Evolutionary conservation across 2,329 filamentous ascomycete genomes (phyloP).

Genomic region (Aspergillus amoenus): DNA sequence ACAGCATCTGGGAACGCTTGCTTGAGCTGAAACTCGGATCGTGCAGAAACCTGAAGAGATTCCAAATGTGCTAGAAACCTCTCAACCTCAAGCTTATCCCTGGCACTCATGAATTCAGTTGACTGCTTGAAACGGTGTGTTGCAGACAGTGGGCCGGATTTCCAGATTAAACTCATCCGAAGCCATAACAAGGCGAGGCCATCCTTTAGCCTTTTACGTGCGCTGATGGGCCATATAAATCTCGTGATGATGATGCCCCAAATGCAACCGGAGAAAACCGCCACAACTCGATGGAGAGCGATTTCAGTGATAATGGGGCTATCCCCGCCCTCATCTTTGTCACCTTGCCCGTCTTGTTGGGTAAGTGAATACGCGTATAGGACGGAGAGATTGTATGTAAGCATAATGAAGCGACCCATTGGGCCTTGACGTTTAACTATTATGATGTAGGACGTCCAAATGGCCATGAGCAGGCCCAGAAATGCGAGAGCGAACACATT

Average conservation of each 20-base stretch:
- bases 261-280: conserved; percentile 80
- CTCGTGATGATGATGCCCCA: conserved; percentile 92
- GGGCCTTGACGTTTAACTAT: conserved; percentile 80
- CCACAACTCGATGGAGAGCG: conserved; percentile 78
- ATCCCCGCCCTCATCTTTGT: conserved; percentile 79
- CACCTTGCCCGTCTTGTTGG: conserved; percentile 74
- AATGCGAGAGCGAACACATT: conserved; percentile 75
- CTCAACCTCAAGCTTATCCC: conserved; percentile 83
- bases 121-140: conserved; percentile 61
- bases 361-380: conserved; percentile 91
- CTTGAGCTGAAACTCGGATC: conserved; percentile 83
- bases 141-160: conserved; percentile 79
- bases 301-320: conserved; percentile 86
- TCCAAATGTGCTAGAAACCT: conserved; percentile 74
- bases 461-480: conserved; percentile 76
- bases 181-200: conserved; percentile 89
- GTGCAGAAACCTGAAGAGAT: conserved; percentile 67
- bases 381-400: conserved; percentile 94
- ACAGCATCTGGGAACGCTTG: conserved; percentile 78
- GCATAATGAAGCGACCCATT: conserved; percentile 86
- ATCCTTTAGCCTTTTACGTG: conserved; percentile 81
- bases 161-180: conserved; percentile 95
- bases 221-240: conserved; percentile 90
- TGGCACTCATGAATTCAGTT: conserved; percentile 76
- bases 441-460: conserved; percentile 88